Evolutionary conservation across 1,284 basidiomycete species (phyloP), one percentile per base, ranked within the genome.

Genomic region (Cerioporus squamosus): DNA sequence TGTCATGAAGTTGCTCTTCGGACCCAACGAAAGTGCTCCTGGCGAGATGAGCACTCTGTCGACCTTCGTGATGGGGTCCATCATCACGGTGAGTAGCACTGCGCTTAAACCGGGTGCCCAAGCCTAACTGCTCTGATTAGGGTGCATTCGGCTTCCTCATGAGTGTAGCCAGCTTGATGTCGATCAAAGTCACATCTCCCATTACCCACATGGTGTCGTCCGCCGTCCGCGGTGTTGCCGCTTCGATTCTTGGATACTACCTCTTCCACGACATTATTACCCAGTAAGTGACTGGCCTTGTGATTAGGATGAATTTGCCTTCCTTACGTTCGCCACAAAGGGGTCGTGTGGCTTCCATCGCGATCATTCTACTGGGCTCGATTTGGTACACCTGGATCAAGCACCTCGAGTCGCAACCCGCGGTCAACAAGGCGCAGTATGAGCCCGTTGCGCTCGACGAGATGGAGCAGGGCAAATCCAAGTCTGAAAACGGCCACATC

Each of bases 201-300:
- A 93, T 95, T 70, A 94, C 93, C 2, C 93, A 95, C 73, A 95
- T 95, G 94, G 80, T 95, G 31, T 93, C 91, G 8, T 93, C 91
- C 14, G 92, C 93, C 44, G 90, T 92, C 24, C 88, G 87, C 43
- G 92, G 92, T 18, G 93, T 95, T 24, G 85, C 92, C 0, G 89
- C 87, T 15, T 91, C 91, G 2, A 70, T 93, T 46, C 79, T 95
- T 17, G 90, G 86, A 29, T 79, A 90, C 71, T 88, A 81, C 84
- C 64, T 92, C 15, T 95, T 95, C 77, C 67, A 77, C 20, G 93
- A 95, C 50, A 69, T 89, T 55, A 85, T 95, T 63, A 88, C 88
- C 6, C 80, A 77, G 91, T 89, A 70, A 67, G 87, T 80, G 26
- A 3, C 26, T 1, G 5, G 9, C 26, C 26, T 29, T 29, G 26